phyloP scores from a whole-genome alignment of 2,329 filamentous ascomycete species.

The Fusarium paranaense region DNA sequence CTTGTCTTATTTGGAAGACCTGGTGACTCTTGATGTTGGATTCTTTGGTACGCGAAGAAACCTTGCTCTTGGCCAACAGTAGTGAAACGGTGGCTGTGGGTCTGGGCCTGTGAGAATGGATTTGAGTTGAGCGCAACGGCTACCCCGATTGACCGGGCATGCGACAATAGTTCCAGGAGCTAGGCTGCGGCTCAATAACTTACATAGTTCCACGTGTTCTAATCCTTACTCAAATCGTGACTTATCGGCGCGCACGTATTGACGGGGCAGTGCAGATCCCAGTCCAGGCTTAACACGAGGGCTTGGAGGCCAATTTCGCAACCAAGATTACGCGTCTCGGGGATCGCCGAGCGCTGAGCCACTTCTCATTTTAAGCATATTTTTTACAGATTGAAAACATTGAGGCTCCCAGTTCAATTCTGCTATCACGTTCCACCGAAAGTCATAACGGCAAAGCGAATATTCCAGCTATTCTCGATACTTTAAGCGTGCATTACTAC shows the following conservation, averaged over 20 bases:
- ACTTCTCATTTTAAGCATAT: slow-evolving; percentile 1
- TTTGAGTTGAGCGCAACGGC: neutral
- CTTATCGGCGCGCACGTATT: neutral
- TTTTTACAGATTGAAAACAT: neutral
- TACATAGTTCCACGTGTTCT: neutral
- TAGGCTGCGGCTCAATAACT: neutral
- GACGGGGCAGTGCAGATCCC: neutral
- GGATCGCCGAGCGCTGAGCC: slow-evolving; percentile 1
- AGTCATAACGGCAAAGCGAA: neutral
- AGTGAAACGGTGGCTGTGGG: neutral
- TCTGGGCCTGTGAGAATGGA: neutral
- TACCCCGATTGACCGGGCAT: neutral
- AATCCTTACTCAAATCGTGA: neutral
- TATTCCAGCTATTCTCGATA: neutral
- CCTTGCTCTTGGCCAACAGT: neutral
- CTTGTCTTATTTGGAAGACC: slow-evolving; percentile 29
- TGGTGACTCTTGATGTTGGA: slow-evolving; percentile 22
- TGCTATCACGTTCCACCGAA: no score
- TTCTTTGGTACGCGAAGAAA: neutral
- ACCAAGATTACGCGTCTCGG: neutral
- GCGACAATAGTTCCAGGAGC: neutral
- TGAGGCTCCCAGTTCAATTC: neutral
- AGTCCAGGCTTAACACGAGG: neutral
- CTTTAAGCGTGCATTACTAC: neutral
- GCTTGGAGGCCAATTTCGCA: neutral